Percentiles rank a stretch among this genome's conserved stretches.
Evolutionary conservation across 257 asterid species (phyloP).

Genomic region (Primulina huaijiensis): DNA sequence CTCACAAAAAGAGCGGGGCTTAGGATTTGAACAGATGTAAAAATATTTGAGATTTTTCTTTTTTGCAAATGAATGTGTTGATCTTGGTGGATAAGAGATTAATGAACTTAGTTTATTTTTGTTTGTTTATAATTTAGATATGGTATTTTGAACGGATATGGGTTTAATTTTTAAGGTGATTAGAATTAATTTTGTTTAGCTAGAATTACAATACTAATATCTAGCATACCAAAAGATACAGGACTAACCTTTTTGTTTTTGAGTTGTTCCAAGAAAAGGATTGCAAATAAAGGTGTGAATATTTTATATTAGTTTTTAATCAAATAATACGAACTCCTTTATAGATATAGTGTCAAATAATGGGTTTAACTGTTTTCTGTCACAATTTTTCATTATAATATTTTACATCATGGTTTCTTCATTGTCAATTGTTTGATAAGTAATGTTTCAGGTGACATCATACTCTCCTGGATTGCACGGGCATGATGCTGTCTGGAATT

Average conservation of each 20-base stretch:
- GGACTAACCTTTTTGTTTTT: neutral
- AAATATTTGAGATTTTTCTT: too few species aligned
- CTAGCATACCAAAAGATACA: neutral
- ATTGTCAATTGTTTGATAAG: neutral
- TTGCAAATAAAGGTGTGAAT: neutral
- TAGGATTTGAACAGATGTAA: too few species aligned
- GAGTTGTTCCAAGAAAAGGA: neutral
- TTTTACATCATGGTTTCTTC: neutral
- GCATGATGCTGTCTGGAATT: constrained; percentile 85
- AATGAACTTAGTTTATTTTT: too few species aligned
- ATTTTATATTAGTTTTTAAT: neutral
- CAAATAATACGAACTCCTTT: neutral
- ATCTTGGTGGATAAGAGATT: too few species aligned
- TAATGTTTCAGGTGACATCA: constrained; percentile 70
- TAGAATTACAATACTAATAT: neutral
- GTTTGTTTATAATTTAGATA: too few species aligned
- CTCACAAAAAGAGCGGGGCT: too few species aligned
- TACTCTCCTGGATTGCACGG: constrained; percentile 91
- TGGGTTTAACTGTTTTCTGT: neutral
- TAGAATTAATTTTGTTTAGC: neutral
- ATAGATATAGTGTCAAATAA: neutral
- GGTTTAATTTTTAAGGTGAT: neutral
- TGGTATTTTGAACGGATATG: too few species aligned
- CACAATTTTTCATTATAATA: neutral
- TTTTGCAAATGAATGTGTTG: too few species aligned